Evolutionary conservation across 768 basidiomycete species (phyloP).

Genomic region (Pisolithus albus): DNA sequence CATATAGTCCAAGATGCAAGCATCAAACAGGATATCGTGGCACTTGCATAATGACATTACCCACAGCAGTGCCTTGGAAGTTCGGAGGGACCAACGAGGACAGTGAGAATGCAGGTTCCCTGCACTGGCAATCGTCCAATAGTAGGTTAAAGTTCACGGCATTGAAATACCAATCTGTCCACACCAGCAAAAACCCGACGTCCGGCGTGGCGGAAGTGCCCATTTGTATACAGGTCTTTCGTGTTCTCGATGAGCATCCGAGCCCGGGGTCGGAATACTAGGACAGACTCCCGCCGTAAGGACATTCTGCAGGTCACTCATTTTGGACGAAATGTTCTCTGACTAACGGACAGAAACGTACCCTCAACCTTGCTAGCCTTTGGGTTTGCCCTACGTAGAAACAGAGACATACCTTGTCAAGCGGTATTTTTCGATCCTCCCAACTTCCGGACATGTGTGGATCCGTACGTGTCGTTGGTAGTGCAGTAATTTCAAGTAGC

Average conservation of each 20-base stretch:
- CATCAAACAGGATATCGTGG: too few relatives aligned
- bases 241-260: too few relatives aligned
- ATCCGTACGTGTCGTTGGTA: too few relatives aligned
- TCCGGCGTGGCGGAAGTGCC: too few relatives aligned
- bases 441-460: too few relatives aligned
- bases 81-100: neutral
- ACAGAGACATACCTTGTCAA: too few relatives aligned
- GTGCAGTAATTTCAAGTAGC: too few relatives aligned
- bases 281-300: neutral
- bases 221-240: neutral
- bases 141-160: too few relatives aligned
- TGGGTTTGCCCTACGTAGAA: neutral
- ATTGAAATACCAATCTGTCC: neutral
- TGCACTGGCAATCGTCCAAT: neutral
- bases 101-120: neutral
- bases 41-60: too few relatives aligned
- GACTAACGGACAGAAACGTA: neutral
- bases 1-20: neutral
- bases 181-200: neutral
- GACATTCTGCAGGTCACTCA: neutral
- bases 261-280: too few relatives aligned
- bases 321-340: neutral
- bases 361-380: neutral
- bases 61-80: neutral
- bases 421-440: too few relatives aligned